These are phyloP conservation scores for Vitis labrusca DNA, from an alignment of 164 flowering plant species.

Conservation along the genomic window DNA sequence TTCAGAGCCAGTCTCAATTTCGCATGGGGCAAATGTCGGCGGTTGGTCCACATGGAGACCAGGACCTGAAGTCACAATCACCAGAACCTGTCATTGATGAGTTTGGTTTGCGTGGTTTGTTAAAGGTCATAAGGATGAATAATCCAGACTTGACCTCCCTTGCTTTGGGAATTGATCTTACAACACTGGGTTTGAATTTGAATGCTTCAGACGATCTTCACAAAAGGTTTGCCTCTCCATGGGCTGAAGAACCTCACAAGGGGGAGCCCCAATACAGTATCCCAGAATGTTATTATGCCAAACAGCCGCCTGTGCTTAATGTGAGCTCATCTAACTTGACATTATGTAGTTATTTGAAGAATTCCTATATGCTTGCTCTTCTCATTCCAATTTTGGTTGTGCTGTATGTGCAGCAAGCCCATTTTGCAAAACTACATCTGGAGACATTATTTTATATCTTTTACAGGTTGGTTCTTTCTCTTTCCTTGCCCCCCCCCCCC, in stretches of 20 bases:
- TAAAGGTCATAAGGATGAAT: constrained; percentile 79
- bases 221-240: constrained; percentile 91
- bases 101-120: constrained; percentile 83
- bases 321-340: constrained; percentile 39
- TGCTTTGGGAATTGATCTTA: constrained; percentile 92
- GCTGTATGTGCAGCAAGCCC: constrained; percentile 51
- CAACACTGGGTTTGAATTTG: constrained; percentile 86
- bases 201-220: constrained; percentile 81
- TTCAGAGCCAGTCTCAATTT: constrained; percentile 77
- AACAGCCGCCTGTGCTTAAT: constrained; percentile 70
- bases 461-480: constrained; percentile 59
- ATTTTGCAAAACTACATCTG: constrained; percentile 63
- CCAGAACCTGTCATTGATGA: constrained; percentile 70
- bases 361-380: neutral
- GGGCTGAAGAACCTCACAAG: constrained; percentile 92
- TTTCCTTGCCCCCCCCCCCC: neutral
- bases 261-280: constrained; percentile 88
- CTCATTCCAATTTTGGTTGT: neutral
- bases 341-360: neutral
- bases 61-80: constrained; percentile 65
- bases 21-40: constrained; percentile 79
- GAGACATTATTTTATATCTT: constrained; percentile 84
- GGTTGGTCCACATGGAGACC: constrained; percentile 72
- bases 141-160: constrained; percentile 87
- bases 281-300: constrained; percentile 83